phyloP scores from a whole-genome alignment of 768 basidiomycete genomes.

The Lactarius pseudohatsudake region DNA sequence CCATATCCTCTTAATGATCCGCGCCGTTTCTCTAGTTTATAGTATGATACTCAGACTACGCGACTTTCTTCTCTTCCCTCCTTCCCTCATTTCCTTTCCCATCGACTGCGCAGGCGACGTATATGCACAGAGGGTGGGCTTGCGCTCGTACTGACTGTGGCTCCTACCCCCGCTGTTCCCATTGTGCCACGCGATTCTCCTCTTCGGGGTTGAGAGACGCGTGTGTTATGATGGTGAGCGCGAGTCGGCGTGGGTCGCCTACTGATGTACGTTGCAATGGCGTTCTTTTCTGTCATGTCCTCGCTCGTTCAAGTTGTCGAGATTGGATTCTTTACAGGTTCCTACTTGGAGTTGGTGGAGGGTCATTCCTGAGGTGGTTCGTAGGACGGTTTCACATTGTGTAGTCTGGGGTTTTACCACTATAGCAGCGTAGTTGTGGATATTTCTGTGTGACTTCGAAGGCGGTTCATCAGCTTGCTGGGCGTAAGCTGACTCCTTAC shows the following conservation, averaged over 20 bases:
- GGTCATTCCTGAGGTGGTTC: neutral
- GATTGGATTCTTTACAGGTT: neutral
- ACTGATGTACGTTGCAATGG: constrained; percentile 16
- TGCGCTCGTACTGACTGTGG: constrained; percentile 9
- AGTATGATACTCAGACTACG: constrained; percentile 20
- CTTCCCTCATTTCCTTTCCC: constrained; percentile 1
- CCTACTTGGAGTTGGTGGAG: neutral
- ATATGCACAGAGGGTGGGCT: neutral
- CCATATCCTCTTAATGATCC: constrained; percentile 16
- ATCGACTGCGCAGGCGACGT: constrained; percentile 2
- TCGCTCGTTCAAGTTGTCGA: neutral
- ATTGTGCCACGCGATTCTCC: constrained; percentile 43
- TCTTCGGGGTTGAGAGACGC: constrained; percentile 49
- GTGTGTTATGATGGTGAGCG: constrained; percentile 46
- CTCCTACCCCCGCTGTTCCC: constrained; percentile 36
- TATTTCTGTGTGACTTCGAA: neutral
- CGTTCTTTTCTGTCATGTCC: constrained; percentile 1
- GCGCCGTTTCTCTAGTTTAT: constrained; percentile 5
- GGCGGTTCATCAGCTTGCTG: neutral
- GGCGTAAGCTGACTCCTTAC: no score
- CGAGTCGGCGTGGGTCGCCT: constrained; percentile 33
- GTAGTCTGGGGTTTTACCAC: neutral
- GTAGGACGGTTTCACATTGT: neutral
- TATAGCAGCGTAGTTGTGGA: neutral
- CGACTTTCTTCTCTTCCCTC: neutral